Percentiles rank a stretch among this genome's conserved stretches.
Evolutionary conservation across 2,329 filamentous ascomycete species (phyloP).

Genomic region (Coniella lustricola): DNA sequence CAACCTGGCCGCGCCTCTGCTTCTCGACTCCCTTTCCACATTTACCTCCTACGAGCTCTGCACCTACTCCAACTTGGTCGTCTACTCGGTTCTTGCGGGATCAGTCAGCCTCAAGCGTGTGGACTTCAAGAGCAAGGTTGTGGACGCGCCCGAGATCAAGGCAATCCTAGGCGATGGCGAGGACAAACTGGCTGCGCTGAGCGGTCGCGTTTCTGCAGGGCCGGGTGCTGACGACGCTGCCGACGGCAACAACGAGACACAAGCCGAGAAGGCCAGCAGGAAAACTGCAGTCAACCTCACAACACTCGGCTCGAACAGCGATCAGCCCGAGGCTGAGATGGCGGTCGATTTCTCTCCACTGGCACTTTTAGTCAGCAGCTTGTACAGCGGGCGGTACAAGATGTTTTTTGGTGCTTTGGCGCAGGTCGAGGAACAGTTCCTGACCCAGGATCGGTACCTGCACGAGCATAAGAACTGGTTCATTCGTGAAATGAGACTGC

Average conservation of each 20-base stretch:
- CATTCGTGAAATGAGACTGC: slow-evolving; percentile 94
- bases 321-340: slow-evolving; percentile 70
- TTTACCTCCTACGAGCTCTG: slow-evolving; percentile 99
- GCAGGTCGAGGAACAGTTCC: slow-evolving; percentile 85
- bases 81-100: slow-evolving; percentile 92
- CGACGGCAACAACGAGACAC: slow-evolving; percentile 49
- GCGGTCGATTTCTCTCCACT: slow-evolving; percentile 85
- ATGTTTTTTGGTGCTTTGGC: slow-evolving; percentile 87
- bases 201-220: slow-evolving; percentile 73
- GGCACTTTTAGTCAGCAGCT: slow-evolving; percentile 77
- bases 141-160: slow-evolving; percentile 96
- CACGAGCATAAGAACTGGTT: slow-evolving; percentile 97
- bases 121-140: slow-evolving; percentile 98
- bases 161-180: slow-evolving; percentile 87
- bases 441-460: slow-evolving; percentile 89
- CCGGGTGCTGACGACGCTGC: slow-evolving; percentile 73
- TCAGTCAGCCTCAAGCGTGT: slow-evolving; percentile 92
- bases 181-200: slow-evolving; percentile 77
- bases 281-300: slow-evolving; percentile 82
- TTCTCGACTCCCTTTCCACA: slow-evolving; percentile 94
- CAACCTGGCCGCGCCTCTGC: slow-evolving; percentile 78
- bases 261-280: slow-evolving; percentile 41
- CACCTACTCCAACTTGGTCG: slow-evolving; percentile 88
- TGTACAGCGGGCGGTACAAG: slow-evolving; percentile 93
- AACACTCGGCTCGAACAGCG: slow-evolving; percentile 63